These are phyloP conservation scores for Trichoderma orchidacearum DNA, from an alignment of 495 filamentous ascomycete species.

Conservation along the genomic window DNA sequence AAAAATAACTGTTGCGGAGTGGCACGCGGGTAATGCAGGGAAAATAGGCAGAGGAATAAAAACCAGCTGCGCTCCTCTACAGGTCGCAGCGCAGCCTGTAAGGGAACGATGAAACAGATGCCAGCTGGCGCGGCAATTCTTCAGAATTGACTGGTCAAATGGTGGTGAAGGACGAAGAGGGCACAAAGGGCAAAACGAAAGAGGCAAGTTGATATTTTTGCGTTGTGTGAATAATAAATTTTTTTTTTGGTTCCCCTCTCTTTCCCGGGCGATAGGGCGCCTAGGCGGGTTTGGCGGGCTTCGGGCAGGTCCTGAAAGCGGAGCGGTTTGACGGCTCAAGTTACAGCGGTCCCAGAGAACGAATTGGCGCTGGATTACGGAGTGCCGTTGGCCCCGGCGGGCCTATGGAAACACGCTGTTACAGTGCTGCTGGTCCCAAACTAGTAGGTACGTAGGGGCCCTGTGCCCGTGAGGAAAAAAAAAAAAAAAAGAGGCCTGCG, in stretches of 20 bases:
- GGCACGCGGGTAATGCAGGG: constrained; percentile 1
- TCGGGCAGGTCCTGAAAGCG: background rate
- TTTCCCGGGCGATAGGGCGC: background rate
- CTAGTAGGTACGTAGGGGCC: background rate
- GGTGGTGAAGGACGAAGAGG: background rate
- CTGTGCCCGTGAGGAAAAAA: background rate
- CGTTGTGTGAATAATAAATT: background rate
- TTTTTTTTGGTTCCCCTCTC: background rate
- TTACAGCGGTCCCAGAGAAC: background rate
- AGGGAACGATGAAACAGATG: background rate
- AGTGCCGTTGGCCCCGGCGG: background rate
- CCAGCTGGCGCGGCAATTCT: background rate
- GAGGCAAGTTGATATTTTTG: background rate
- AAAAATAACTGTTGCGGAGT: background rate
- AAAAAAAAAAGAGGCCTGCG: background rate
- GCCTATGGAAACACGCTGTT: background rate
- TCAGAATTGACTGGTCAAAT: background rate
- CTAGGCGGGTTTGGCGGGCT: background rate
- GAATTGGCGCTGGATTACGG: background rate
- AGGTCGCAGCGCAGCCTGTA: background rate
- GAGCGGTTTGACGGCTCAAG: background rate
- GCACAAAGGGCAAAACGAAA: background rate
- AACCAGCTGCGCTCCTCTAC: background rate
- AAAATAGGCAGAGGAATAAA: background rate
- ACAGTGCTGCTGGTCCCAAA: background rate